A percentile compares a stretch with the other conserved stretches of the same genome.
These are phyloP conservation scores for Hygrocybe punicea DNA, from an alignment of 768 basidiomycete species.

Conservation along the genomic window DNA sequence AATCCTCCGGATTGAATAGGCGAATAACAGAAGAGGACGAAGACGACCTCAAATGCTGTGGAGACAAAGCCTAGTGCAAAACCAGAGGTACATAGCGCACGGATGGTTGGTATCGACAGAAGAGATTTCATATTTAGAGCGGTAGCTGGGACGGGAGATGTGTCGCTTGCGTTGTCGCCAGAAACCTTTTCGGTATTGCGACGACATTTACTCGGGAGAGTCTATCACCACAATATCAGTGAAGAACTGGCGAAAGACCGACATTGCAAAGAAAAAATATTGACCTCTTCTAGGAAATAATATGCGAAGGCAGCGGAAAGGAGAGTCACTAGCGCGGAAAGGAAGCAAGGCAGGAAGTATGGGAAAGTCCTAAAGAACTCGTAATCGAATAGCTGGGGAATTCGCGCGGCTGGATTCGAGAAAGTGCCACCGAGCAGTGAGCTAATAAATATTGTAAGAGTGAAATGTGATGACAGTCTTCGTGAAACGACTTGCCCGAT, in stretches of 20 bases:
- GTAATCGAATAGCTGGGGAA: slow-evolving; percentile 41
- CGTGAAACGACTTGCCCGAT: slow-evolving; percentile 43
- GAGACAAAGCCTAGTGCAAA: slow-evolving; percentile 50
- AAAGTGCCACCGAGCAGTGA: slow-evolving; percentile 59
- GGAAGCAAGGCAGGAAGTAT: slow-evolving; percentile 58
- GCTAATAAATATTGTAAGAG: too few relatives aligned
- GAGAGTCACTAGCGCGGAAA: slow-evolving; percentile 40
- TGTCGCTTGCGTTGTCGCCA: too few relatives aligned
- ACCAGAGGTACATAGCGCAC: slow-evolving; percentile 48
- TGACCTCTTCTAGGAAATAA: slow-evolving; percentile 53
- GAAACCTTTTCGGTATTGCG: too few relatives aligned
- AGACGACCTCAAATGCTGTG: slow-evolving; percentile 58
- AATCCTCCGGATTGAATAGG: slow-evolving; percentile 50
- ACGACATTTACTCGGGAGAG: too few relatives aligned
- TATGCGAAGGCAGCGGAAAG: slow-evolving; percentile 41
- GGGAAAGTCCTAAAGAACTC: slow-evolving; percentile 49
- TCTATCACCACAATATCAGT: too few relatives aligned
- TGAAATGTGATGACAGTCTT: not conserved
- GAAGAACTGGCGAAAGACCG: too few relatives aligned
- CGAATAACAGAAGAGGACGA: slow-evolving; percentile 63
- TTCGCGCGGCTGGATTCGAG: slow-evolving; percentile 50
- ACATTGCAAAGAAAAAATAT: too few relatives aligned
- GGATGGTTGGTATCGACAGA: slow-evolving; percentile 50
- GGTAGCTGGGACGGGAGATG: too few relatives aligned
- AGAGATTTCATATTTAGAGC: slow-evolving; percentile 34